Evolutionary conservation across 805 yeast genomes (phyloP).

Genomic region (Kodamaea sagamina): DNA sequence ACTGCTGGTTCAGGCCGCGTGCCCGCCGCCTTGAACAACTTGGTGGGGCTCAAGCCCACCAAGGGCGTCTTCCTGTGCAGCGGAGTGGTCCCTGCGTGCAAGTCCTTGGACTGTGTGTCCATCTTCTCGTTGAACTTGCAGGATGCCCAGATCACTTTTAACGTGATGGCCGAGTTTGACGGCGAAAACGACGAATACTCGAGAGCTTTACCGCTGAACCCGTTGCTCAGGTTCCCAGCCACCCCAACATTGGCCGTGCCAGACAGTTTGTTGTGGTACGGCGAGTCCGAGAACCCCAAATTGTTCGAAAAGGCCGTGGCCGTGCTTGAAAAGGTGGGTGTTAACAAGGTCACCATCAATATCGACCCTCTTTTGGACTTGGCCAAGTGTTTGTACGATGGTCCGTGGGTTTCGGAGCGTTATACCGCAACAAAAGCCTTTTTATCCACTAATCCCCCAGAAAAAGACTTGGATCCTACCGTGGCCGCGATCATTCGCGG

Average conservation of each 20-base stretch:
- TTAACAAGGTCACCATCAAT: slow-evolving; percentile 64
- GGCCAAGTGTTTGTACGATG: slow-evolving; percentile 89
- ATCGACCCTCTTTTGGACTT: slow-evolving; percentile 75
- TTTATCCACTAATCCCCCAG: slow-evolving; percentile 69
- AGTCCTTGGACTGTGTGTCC: slow-evolving; percentile 89
- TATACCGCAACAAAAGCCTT: slow-evolving; percentile 80
- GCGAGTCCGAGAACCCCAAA: slow-evolving; percentile 74
- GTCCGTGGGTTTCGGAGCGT: slow-evolving; percentile 99
- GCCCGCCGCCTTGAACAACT: slow-evolving; percentile 91
- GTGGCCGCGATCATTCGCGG: slow-evolving; percentile 74
- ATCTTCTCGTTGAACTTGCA: slow-evolving; percentile 72
- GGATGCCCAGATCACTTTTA: slow-evolving; percentile 82
- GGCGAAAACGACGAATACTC: slow-evolving; percentile 73
- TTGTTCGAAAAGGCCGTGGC: slow-evolving; percentile 65
- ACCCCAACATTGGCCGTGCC: slow-evolving; percentile 79
- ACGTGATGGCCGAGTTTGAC: slow-evolving; percentile 73
- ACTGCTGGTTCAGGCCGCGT: slow-evolving; percentile 99
- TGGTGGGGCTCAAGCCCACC: slow-evolving; percentile 91
- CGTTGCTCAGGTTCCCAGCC: slow-evolving; percentile 57
- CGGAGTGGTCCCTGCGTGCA: slow-evolving; percentile 98
- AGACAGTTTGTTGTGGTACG: slow-evolving; percentile 70
- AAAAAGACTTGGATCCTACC: slow-evolving; percentile 75
- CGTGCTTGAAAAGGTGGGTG: slow-evolving; percentile 45
- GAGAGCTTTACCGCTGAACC: slow-evolving; percentile 68
- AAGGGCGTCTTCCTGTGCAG: slow-evolving; percentile 80